Percentiles rank a stretch among this genome's conserved stretches.
These are phyloP conservation scores for Tulasnella sp. DNA, from an alignment of 768 basidiomycete species.

Conservation along the genomic window DNA sequence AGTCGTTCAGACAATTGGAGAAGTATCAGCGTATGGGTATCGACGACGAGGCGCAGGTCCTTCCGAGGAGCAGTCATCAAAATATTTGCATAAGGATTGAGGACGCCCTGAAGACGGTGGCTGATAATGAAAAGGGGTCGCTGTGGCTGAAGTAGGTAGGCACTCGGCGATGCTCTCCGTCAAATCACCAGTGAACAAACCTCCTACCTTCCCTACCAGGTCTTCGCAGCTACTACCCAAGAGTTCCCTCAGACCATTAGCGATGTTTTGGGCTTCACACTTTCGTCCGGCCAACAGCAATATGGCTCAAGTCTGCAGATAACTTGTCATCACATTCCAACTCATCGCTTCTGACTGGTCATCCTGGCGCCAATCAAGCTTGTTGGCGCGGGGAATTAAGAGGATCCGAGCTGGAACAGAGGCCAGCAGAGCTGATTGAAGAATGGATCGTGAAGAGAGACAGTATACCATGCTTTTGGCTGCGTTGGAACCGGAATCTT, in stretches of 20 bases:
- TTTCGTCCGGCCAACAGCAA: slow-evolving; percentile 88
- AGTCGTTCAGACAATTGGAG: slow-evolving; percentile 65
- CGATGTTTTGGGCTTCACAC: slow-evolving; percentile 86
- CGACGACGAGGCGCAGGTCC: slow-evolving; percentile 49
- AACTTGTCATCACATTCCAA: slow-evolving; percentile 79
- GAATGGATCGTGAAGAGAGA: slow-evolving; percentile 33
- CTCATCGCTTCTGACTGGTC: slow-evolving; percentile 8
- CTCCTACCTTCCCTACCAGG: slow-evolving; percentile 48
- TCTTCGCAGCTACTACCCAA: slow-evolving; percentile 80
- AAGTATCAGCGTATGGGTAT: slow-evolving; percentile 51
- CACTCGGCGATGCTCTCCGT: slow-evolving; percentile 9
- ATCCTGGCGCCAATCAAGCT: slow-evolving; percentile 35
- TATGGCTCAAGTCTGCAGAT: slow-evolving; percentile 88
- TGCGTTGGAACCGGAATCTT: slow-evolving; percentile 33
- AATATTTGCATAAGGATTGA: slow-evolving; percentile 67
- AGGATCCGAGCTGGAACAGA: slow-evolving; percentile 12
- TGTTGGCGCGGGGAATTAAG: slow-evolving; percentile 30
- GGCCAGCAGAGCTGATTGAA: slow-evolving; percentile 33
- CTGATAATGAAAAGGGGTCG: slow-evolving; percentile 81
- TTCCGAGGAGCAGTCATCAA: slow-evolving; percentile 83
- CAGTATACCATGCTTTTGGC: slow-evolving; percentile 37
- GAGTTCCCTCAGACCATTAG: slow-evolving; percentile 93
- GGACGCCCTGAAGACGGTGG: slow-evolving; percentile 64
- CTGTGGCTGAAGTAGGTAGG: slow-evolving; percentile 75
- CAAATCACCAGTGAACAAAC: no score